These are phyloP conservation scores for Calamus simplicifolius DNA, from an alignment of 176 grass and related monocot genomes.

Conservation along the genomic window DNA sequence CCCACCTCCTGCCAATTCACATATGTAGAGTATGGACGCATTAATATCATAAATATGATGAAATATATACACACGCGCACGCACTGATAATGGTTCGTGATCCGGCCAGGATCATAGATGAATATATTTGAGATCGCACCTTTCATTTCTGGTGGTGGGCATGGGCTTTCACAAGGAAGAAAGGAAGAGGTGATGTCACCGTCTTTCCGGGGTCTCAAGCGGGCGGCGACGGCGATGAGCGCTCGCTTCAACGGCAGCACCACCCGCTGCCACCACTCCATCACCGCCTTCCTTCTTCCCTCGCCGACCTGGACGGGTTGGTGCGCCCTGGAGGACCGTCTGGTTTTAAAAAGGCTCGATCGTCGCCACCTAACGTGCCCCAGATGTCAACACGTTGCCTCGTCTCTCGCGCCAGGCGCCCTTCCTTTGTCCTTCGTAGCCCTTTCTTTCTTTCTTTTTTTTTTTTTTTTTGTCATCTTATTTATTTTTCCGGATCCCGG, in stretches of 20 bases:
- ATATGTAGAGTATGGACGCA: too few relatives aligned
- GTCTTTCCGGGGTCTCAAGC: constrained; percentile 24
- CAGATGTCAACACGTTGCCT: constrained; percentile 30
- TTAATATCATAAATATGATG: too few relatives aligned
- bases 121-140: too few relatives aligned
- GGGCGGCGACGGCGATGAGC: constrained; percentile 32
- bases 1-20: constrained; percentile 2
- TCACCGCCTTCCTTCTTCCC: not conserved
- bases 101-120: too few relatives aligned
- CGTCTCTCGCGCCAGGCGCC: constrained; percentile 30
- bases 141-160: too few relatives aligned
- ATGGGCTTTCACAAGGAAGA: too few relatives aligned
- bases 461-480: too few relatives aligned
- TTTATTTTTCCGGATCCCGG: too few relatives aligned
- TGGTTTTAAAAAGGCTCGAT: not conserved
- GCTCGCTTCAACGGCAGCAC: constrained; percentile 38
- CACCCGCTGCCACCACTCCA: constrained; percentile 60
- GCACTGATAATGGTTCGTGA: too few relatives aligned
- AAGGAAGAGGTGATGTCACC: constrained; percentile 12
- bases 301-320: not conserved
- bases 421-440: not conserved
- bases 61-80: too few relatives aligned
- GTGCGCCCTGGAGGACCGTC: not conserved
- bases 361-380: constrained; percentile 19
- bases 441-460: too few relatives aligned